phyloP scores from a whole-genome alignment of 2,329 filamentous ascomycete species.

The Xylaria sp. region DNA sequence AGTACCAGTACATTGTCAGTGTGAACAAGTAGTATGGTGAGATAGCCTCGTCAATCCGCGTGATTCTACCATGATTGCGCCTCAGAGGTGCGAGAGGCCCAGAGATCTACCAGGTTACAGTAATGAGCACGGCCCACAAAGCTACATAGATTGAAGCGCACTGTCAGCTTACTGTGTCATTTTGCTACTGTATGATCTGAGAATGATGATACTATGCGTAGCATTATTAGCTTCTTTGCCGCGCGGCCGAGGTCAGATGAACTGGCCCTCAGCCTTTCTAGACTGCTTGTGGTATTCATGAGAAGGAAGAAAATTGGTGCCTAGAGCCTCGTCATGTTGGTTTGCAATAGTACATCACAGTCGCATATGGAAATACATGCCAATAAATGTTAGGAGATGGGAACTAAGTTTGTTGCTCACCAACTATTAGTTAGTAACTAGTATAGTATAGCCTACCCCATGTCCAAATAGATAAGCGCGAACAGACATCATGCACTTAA shows the following conservation, averaged over 20 bases:
- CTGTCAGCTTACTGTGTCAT: constrained; percentile 34
- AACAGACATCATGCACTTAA: not conserved
- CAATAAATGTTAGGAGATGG: not conserved
- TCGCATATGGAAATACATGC: too few species aligned
- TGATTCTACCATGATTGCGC: constrained; percentile 4
- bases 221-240: not conserved
- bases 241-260: not conserved
- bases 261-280: not conserved
- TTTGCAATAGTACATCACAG: not conserved
- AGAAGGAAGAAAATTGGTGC: not conserved
- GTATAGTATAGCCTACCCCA: too few species aligned
- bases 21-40: not conserved
- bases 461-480: not conserved
- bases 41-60: not conserved
- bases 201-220: not conserved
- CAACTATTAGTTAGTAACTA: too few species aligned
- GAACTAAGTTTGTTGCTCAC: too few species aligned
- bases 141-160: constrained; percentile 1
- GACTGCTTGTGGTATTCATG: not conserved
- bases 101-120: not conserved
- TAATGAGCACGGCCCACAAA: constrained; percentile 3
- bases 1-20: not conserved
- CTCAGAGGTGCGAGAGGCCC: not conserved
- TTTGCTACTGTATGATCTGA: constrained; percentile 1
- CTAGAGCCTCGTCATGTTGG: not conserved